Percentiles rank a stretch among this genome's conserved stretches.
These are phyloP conservation scores for Nitzschia sp. DNA, from an alignment of 108 stramenopile species.

Conservation along the genomic window DNA sequence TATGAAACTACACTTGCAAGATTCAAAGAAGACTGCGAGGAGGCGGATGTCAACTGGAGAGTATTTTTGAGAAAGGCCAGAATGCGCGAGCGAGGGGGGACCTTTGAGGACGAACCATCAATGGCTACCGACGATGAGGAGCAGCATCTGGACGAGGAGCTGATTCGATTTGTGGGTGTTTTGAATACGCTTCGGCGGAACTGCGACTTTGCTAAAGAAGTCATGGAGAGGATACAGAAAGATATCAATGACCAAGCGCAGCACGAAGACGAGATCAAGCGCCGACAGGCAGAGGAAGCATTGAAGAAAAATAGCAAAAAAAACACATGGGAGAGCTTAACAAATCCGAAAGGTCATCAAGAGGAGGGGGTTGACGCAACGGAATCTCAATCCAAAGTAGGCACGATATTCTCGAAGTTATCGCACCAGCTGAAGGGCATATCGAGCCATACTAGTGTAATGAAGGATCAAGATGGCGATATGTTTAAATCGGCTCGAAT, in stretches of 20 bases:
- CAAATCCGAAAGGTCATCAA: neutral
- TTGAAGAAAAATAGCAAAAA: neutral
- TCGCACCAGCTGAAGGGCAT: neutral
- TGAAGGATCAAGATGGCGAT: neutral
- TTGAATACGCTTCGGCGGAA: neutral
- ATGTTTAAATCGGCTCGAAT: neutral
- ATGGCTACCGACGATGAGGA: neutral
- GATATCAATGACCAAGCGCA: neutral
- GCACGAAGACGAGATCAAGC: neutral
- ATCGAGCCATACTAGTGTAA: neutral
- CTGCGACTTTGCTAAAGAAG: conserved; percentile 6
- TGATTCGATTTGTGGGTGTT: neutral
- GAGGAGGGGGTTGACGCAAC: neutral
- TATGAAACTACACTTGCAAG: neutral
- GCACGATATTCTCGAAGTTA: neutral
- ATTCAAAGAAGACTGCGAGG: conserved; percentile 1
- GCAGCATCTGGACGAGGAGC: neutral
- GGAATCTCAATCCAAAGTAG: neutral
- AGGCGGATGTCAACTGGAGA: conserved; percentile 1
- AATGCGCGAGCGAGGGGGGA: neutral
- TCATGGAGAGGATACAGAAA: conserved; percentile 11
- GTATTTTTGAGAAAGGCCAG: neutral
- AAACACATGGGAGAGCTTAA: no score
- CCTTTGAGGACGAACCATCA: neutral
- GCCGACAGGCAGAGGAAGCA: neutral